Conservation (phyloP, 2,329 filamentous ascomycete genomes). For the Blumeriella jaapii region DNA sequence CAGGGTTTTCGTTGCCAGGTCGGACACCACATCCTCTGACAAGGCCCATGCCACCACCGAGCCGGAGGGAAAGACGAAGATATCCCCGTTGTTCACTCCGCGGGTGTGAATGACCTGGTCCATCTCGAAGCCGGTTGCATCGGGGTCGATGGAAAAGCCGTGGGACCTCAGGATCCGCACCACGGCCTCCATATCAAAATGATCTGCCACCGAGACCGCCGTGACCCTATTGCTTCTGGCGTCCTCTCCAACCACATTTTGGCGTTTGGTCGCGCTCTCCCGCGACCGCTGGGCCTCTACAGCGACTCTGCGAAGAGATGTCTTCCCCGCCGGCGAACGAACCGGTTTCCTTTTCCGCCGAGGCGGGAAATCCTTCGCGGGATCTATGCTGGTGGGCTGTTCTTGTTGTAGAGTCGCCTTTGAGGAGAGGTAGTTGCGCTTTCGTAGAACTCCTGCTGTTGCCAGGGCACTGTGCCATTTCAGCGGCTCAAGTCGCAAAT, state of each 20-base stretch:
- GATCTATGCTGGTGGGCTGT: constrained; percentile 3
- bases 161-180: constrained; percentile 44
- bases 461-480: constrained; percentile 38
- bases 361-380: constrained; percentile 5
- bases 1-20: constrained; percentile 59
- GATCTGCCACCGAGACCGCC: constrained; percentile 51
- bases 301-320: constrained; percentile 72
- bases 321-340: constrained; percentile 47
- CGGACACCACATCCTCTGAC: constrained; percentile 59
- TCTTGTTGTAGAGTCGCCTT: constrained; percentile 41
- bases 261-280: constrained; percentile 28
- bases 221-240: constrained; percentile 34
- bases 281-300: constrained; percentile 64
- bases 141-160: constrained; percentile 50
- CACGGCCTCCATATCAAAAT: constrained; percentile 52
- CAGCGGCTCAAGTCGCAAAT: constrained; percentile 16
- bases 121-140: constrained; percentile 47
- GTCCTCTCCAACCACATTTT: constrained; percentile 23
- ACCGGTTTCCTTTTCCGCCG: constrained; percentile 32
- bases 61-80: constrained; percentile 92
- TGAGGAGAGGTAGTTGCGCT: constrained; percentile 55
- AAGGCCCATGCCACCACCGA: constrained; percentile 90
- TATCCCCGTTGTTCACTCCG: constrained; percentile 59
- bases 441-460: constrained; percentile 32
- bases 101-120: constrained; percentile 53